Base-by-base conservation (phyloP, 225 moss, liverwort and hornwort species). In the Sphagnum tenellum region DNA sequence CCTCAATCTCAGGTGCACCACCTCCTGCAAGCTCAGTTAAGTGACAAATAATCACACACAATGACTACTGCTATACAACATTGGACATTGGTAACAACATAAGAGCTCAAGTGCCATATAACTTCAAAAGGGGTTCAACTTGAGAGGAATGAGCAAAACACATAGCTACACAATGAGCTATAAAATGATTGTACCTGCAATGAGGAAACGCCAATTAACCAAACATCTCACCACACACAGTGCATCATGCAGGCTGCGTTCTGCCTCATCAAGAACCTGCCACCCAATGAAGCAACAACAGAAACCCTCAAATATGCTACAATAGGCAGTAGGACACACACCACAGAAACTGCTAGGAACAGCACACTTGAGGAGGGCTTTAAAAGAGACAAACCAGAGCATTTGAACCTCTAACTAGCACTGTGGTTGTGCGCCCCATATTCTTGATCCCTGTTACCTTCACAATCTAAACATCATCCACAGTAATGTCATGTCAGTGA, bases 1-100 rank as follows among this genome's bases (percentile, higher is more conserved):
- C 79, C 78, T 98, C 96, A 55, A 98, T 98, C 73, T 98, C 96
- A 55, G 90, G 85, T 58, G 96, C 96, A 74, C 96, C 96, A 72
- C 96, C 96, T 63, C 92, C 96, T 94, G 76, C 67, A 60, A 63
- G 53, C 48, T 59, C 14, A 71, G 65, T 46, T 44, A 3, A 5
- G 56, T 67, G 4, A 62, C 11, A 46, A 29, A 61, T 3, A 62
- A 59, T 29, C 45, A 59, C 2, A 46, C 29, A 29, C 29, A 29
- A 29, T 29, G 29, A 29, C 46, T 50, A 29, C 4, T 44, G 5
- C 3, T 3, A 11, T 12, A 14, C 12, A 12, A 29, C 50, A 62
- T 8, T 44, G 46, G 44, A 46, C 46, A 14, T 5, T 47, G 3
- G 4, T 64, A 4, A 45, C 8, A 50, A 13, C 7, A 64, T 9